phyloP scores from a whole-genome alignment of 805 yeast species.

The Cyberlindnera lachancei region DNA sequence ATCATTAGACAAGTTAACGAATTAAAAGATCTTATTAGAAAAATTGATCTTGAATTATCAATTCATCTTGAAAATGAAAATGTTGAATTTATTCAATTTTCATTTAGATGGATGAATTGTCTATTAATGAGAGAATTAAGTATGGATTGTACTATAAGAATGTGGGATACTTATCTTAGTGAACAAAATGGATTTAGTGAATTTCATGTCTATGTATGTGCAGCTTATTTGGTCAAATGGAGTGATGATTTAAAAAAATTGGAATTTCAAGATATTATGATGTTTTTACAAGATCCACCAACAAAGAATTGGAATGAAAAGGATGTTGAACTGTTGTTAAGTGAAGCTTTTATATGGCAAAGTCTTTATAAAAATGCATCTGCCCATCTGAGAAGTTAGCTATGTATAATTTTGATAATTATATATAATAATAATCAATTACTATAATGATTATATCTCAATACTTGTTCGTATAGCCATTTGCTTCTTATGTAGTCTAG shows the following conservation, averaged over 20 bases:
- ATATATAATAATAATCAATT: too few species aligned
- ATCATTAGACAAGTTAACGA: slow-evolving; percentile 85
- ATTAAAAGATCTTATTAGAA: slow-evolving; percentile 63
- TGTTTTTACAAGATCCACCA: slow-evolving; percentile 87
- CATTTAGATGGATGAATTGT: slow-evolving; percentile 99
- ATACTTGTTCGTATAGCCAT: too few species aligned
- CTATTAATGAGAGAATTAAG: slow-evolving; percentile 88
- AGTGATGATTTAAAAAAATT: slow-evolving; percentile 65
- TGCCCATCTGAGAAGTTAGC: slow-evolving; percentile 58
- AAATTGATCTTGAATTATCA: slow-evolving; percentile 71
- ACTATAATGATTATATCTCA: too few species aligned
- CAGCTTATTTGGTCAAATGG: slow-evolving; percentile 90
- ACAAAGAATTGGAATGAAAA: slow-evolving; percentile 80
- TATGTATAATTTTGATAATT: too few species aligned
- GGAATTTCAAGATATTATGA: slow-evolving; percentile 93
- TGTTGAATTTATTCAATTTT: slow-evolving; percentile 90
- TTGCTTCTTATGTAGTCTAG: too few species aligned
- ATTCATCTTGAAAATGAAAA: slow-evolving; percentile 73
- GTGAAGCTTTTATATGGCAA: slow-evolving; percentile 98
- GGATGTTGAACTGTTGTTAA: slow-evolving; percentile 83
- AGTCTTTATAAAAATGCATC: slow-evolving; percentile 82
- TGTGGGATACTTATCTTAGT: slow-evolving; percentile 95
- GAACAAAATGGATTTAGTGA: slow-evolving; percentile 77
- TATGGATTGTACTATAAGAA: slow-evolving; percentile 70
- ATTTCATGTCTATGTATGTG: slow-evolving; percentile 95